Base-by-base conservation (phyloP, 129 eudicot genomes). In the Silybum marianum region DNA sequence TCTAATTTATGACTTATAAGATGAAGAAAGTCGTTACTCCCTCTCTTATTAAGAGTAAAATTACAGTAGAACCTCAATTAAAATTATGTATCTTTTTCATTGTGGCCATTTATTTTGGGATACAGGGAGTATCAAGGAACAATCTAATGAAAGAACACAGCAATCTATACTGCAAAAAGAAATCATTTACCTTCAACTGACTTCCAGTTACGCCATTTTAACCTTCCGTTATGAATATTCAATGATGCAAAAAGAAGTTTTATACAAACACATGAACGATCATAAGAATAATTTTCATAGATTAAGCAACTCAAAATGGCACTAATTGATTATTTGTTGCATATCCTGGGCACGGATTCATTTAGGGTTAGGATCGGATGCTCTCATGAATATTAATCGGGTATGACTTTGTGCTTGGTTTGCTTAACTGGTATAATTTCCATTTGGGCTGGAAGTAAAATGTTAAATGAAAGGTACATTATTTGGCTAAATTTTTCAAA, bases 121-220 rank as follows among this genome's bases (percentile, higher is more conserved):
- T 0, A 9, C 2, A 32, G 65, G 38, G 14, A 36, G 51, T 69
- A 68, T 26, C 9, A 69, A 28, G 46, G 71, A 78, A 30, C 42
- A 77, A 9, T 14, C 6, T 66, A 65, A 39, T 16, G 40, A 77
- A 78, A 67, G 10, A 66, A 6, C 13, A 44, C 9, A 12, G 4
- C 18, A 34, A 78, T 26, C n/a, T 13, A 9, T 8, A 66, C 10
- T 74, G 40, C 58, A 67, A 38, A 24, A 67, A 21, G 65, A 67
- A 39, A 40, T 78, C 48, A 10, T 40, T 78, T 44, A 42, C 77
- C 22, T 44, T 74, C 25, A 74, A 74, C 40, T 62, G 28, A 24
- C 39, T 74, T 24, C 66, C 67, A 74, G 9, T 7, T 60, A 6
- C 68, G 8, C 38, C 9, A 73, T 73, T 22, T 26, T 34, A 46